phyloP scores from a whole-genome alignment of 345 rosid genomes.

The Boechera retrofracta region DNA sequence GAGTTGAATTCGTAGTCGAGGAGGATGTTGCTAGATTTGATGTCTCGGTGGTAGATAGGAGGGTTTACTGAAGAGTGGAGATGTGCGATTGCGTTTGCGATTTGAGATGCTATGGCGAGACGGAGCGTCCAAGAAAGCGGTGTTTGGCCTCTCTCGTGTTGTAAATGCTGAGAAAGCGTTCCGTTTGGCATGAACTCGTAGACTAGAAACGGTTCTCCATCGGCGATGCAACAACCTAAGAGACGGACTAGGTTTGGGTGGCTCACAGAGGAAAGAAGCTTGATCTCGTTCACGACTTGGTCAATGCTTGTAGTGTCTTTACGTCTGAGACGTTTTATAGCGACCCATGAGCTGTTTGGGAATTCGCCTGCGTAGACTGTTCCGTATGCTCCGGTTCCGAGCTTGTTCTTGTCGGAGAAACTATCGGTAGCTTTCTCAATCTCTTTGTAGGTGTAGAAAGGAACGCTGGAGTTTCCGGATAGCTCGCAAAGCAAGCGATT shows the following conservation, averaged over 20 bases:
- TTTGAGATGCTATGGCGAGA: constrained; percentile 70
- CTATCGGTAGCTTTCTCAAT: constrained; percentile 72
- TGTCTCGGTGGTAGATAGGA: constrained; percentile 85
- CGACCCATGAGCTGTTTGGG: constrained; percentile 61
- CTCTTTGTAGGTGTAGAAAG: constrained; percentile 72
- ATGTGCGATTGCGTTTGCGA: constrained; percentile 81
- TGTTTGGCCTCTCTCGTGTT: constrained; percentile 64
- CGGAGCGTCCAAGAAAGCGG: constrained; percentile 69
- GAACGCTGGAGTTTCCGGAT: constrained; percentile 50
- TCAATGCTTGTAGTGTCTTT: constrained; percentile 60
- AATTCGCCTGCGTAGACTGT: constrained; percentile 87
- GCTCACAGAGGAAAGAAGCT: constrained; percentile 81
- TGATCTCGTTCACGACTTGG: constrained; percentile 82
- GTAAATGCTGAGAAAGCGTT: constrained; percentile 79
- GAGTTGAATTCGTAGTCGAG: constrained; percentile 66
- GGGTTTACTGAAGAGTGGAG: constrained; percentile 76
- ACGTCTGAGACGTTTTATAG: constrained; percentile 71
- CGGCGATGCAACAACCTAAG: constrained; percentile 74
- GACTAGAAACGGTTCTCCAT: constrained; percentile 76
- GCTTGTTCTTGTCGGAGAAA: constrained; percentile 73
- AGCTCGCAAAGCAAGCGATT: constrained; percentile 65
- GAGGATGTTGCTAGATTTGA: constrained; percentile 90
- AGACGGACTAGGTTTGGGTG: constrained; percentile 83
- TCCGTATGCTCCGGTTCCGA: constrained; percentile 90
- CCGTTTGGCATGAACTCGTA: constrained; percentile 95